A percentile compares a stretch with the other conserved stretches of the same genome.
Evolutionary conservation across 2,329 filamentous ascomycete species (phyloP).

Genomic region (Spiromastix sp.): DNA sequence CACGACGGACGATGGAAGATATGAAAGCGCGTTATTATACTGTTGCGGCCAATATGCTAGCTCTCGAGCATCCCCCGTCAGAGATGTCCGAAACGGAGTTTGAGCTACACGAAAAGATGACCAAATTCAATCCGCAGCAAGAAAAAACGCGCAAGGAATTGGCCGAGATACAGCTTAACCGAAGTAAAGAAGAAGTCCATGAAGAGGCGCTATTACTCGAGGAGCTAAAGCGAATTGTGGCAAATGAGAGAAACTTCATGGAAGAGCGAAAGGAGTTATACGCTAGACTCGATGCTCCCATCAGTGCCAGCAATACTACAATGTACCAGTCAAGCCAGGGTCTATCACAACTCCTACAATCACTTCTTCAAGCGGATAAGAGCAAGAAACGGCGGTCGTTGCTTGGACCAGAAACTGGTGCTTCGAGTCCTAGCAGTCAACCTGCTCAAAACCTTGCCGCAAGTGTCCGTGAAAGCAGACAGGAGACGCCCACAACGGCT

Average conservation of each 20-base stretch:
- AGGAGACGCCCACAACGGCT: constrained; percentile 20
- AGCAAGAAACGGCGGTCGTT: constrained; percentile 76
- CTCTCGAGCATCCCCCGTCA: constrained; percentile 65
- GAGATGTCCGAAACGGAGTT: constrained; percentile 85
- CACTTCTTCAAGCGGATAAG: constrained; percentile 72
- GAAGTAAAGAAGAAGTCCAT: constrained; percentile 76
- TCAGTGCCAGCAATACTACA: constrained; percentile 56
- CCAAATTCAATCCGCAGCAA: constrained; percentile 70
- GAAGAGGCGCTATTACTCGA: constrained; percentile 85
- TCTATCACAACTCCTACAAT: constrained; percentile 69
- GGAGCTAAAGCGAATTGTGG: constrained; percentile 85
- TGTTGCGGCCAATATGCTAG: constrained; percentile 73
- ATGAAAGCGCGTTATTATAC: constrained; percentile 86
- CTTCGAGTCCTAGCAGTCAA: constrained; percentile 44
- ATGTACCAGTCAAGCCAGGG: constrained; percentile 74
- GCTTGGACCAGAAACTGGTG: constrained; percentile 47
- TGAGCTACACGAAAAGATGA: constrained; percentile 70
- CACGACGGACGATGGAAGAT: constrained; percentile 69
- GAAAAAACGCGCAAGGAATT: constrained; percentile 77
- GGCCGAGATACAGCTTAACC: constrained; percentile 65
- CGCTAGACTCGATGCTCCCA: constrained; percentile 73
- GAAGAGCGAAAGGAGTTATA: constrained; percentile 82
- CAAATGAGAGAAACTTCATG: constrained; percentile 74
- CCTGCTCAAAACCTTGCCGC: constrained; percentile 28
- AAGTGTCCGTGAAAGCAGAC: constrained; percentile 25